Conservation (phyloP, 371 early-diverging fungal species). For the Globomyces sp. region DNA sequence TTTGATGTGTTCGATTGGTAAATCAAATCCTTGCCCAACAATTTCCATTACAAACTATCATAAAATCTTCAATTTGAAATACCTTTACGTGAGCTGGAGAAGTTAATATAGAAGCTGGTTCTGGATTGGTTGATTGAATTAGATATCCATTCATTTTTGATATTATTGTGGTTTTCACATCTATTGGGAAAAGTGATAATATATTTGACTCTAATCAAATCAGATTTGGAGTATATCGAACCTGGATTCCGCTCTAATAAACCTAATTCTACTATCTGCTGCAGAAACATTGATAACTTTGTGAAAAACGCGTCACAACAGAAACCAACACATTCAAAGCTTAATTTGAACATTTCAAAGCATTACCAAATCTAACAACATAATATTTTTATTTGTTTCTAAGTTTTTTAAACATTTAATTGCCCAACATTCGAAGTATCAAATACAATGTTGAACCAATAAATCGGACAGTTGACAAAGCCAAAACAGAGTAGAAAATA, state of each 20-base stretch:
- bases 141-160: constrained; percentile 63
- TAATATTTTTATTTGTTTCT: not conserved
- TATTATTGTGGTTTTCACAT: constrained; percentile 60
- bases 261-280: constrained; percentile 65
- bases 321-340: no score
- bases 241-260: constrained; percentile 68
- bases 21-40: constrained; percentile 74
- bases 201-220: constrained; percentile 60
- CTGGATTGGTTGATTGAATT: constrained; percentile 23
- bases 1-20: constrained; percentile 72
- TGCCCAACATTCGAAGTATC: not conserved
- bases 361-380: no score
- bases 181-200: constrained; percentile 62
- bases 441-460: constrained; percentile 55
- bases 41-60: constrained; percentile 75
- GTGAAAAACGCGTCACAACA: no score
- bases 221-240: not conserved
- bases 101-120: constrained; percentile 28
- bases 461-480: constrained; percentile 70
- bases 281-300: constrained; percentile 59
- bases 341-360: no score
- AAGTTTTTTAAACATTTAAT: no score
- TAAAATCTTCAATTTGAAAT: no score
- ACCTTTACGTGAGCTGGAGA: constrained; percentile 58
- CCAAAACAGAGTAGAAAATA: constrained; percentile 56